These are phyloP conservation scores for Rhododendron vialii DNA, from an alignment of 148 eudicot genomes.

Conservation along the genomic window DNA sequence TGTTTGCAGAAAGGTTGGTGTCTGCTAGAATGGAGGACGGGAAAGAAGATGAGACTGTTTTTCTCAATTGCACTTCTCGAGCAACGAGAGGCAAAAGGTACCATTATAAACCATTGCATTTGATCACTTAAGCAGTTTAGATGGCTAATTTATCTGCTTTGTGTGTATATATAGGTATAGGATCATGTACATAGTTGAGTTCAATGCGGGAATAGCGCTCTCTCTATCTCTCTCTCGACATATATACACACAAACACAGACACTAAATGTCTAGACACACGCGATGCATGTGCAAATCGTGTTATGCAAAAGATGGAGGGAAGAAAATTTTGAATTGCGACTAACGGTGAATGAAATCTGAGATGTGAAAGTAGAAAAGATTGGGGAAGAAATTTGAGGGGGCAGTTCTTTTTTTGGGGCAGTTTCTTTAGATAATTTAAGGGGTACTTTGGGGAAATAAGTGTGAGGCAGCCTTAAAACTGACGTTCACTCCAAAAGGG, in stretches of 20 bases:
- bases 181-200: background rate
- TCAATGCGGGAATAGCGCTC: background rate
- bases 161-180: background rate
- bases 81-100: conserved; percentile 83
- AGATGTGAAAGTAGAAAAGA: background rate
- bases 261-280: background rate
- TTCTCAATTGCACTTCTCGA: conserved; percentile 72
- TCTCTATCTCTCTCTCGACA: background rate
- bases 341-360: background rate
- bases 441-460: background rate
- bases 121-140: background rate
- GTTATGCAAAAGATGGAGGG: no score
- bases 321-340: background rate
- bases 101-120: conserved; percentile 9
- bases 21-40: conserved; percentile 44
- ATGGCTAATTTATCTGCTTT: background rate
- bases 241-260: background rate
- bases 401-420: background rate
- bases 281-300: background rate
- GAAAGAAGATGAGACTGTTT: conserved; percentile 36
- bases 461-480: no score
- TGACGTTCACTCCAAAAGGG: no score
- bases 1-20: conserved; percentile 6
- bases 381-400: background rate
- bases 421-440: background rate